Base-by-base conservation (phyloP, 306 rosid species). In the Acacia melanoxylon region DNA sequence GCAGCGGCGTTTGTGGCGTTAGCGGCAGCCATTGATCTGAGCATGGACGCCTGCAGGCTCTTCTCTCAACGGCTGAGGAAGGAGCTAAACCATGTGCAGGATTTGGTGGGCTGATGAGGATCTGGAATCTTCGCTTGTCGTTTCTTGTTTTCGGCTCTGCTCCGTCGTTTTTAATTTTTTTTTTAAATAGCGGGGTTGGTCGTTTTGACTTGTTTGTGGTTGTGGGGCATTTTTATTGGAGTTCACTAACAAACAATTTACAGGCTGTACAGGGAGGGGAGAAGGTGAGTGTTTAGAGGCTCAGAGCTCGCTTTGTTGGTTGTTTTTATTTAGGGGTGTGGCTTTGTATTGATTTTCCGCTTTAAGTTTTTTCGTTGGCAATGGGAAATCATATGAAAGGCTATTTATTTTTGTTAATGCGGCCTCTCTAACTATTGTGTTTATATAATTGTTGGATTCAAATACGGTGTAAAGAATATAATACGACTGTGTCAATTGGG, bases 21-120 rank as follows among this genome's bases (percentile, higher is more conserved):
- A 4, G 92, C 92, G 0, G 92, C 92, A 0, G 92, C 92, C 65
- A 82, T 89, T 76, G 92, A 89, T 89, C 84, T 89, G 0, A 89
- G 92, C 72, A 81, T 89, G n/a, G 92, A 89, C 58, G 92, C 92
- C 1, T 89, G 92, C 75, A 81, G 90, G 83, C 85, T 85, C 1
- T 89, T 89, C 86, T 89, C 90, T 78, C 92, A 89, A 48, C 87
- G 92, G 80, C 33, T 89, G 67, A 85, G 92, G 68, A 89, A 87
- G 72, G 92, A 89, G 80, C 90, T 89, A 0, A 87, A 87, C 69
- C 92, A 85, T 37, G 86, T 82, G 67, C 31, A 75, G 77, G 90
- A 89, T 24, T 74, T 78, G 76, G 70, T 41, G 15, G 87, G 90
- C 5, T 66, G 52, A 69, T 41, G 31, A 86, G 74, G 48, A 3